Evolutionary conservation across 306 rosid genomes (phyloP), one percentile per base, ranked within the genome.

Genomic region (Erythrophleum fordii): DNA sequence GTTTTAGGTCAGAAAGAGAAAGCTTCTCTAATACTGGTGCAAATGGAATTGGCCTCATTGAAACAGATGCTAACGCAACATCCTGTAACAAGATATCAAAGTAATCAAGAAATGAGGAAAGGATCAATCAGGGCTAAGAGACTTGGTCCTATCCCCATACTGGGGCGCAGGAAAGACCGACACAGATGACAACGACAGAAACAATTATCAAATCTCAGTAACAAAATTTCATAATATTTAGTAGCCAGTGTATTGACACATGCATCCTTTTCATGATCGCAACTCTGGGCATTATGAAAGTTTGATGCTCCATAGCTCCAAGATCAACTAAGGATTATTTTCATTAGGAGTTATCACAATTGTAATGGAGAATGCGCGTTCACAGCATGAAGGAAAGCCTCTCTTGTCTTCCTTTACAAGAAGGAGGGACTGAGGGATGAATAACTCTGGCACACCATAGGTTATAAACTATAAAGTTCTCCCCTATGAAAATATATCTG

Each of bases 1-100:
- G 87, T 48, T 91, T 96, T 46, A 18, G 22, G 62, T 87, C 92
- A 2, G 99, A 87, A 72, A 96, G 94, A 29, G 84, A 80, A 55
- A 96, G 89, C 80, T 91, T 96, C 88, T 96, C 99, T 76, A 96
- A 60, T 73, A 90, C 85, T 20, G 99, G 99, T 49, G 93, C 92
- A 79, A 96, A 92, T 34, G 99, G 99, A 48, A 87, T 87, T 8
- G 94, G 86, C 87, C 99, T 90, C 98, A 93, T 92, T 0, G 99
- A 93, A 77, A 96, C 98, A 59, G 97, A 96, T 22, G 99, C 97
- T 74, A 96, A 65, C 23, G 97, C 99, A 31, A 96, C 88, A 79
- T 96, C 99, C 99, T 96, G 85, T 55, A 84, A 74, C 51, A 35
- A 80, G 35, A 86, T 12, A 82, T 37, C 68, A 49, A 78, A 69